Evolutionary conservation across 1,139 yeast species (phyloP).

Genomic region (Saccharomyces hybrid): DNA sequence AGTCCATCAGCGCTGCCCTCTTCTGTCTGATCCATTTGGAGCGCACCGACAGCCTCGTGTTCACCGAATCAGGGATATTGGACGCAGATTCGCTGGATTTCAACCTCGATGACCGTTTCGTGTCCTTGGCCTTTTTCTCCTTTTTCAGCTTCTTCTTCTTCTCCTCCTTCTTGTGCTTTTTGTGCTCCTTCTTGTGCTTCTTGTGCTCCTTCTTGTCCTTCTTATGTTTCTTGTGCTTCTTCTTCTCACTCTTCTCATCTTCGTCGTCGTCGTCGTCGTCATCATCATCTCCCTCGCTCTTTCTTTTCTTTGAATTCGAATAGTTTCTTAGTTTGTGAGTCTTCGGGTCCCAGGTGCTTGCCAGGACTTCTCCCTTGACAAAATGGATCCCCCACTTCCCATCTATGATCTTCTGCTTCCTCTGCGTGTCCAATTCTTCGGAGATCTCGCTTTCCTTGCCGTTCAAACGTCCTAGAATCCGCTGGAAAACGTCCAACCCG

Average conservation of each 20-base stretch:
- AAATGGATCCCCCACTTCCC: constrained; percentile 86
- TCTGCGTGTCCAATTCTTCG: constrained; percentile 55
- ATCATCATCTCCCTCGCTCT: constrained; percentile 1
- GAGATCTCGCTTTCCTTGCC: constrained; percentile 58
- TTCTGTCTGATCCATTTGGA: constrained; percentile 83
- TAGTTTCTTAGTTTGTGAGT: constrained; percentile 35
- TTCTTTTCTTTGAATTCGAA: constrained; percentile 8
- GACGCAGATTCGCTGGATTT: constrained; percentile 20
- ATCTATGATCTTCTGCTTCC: constrained; percentile 57
- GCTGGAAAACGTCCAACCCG: constrained; percentile 88
- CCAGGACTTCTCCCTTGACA: constrained; percentile 73
- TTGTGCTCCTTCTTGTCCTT: constrained; percentile 2
- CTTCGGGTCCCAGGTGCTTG: constrained; percentile 78
- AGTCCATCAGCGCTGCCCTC: constrained; percentile 83
- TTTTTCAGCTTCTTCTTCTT: constrained; percentile 29
- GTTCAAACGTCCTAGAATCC: constrained; percentile 77
- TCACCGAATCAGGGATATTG: constrained; percentile 35
- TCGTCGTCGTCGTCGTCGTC: constrained; percentile 4
- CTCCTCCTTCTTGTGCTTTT: constrained; percentile 29
- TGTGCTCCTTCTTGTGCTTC: constrained; percentile 26
- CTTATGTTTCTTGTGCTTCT: neutral
- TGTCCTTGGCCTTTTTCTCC: constrained; percentile 29
- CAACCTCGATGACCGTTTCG: constrained; percentile 17
- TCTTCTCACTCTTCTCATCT: constrained; percentile 2
- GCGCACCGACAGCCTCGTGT: constrained; percentile 69